These are phyloP conservation scores for Penicillium paxilli DNA, from an alignment of 495 filamentous ascomycete species.

Conservation along the genomic window DNA sequence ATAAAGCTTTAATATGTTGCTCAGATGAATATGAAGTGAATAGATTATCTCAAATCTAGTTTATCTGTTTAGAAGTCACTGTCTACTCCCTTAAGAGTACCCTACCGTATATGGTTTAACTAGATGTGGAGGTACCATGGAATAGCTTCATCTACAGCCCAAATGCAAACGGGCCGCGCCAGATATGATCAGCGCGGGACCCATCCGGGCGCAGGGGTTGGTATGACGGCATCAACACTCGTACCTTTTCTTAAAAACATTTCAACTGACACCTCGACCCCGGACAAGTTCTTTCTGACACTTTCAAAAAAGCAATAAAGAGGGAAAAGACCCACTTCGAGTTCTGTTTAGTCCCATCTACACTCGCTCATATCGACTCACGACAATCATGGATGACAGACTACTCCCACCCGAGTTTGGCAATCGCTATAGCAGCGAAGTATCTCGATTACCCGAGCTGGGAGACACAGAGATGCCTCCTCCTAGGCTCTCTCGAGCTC, in stretches of 20 bases:
- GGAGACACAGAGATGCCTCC: conserved; percentile 9
- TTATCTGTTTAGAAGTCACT: no score
- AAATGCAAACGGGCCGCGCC: conserved; percentile 8
- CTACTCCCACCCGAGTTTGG: conserved; percentile 19
- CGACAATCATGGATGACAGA: conserved; percentile 20
- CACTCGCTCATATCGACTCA: background rate
- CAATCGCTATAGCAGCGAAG: conserved; percentile 23
- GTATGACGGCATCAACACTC: conserved; percentile 13
- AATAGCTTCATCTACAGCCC: background rate
- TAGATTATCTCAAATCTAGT: no score
- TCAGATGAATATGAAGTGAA: no score
- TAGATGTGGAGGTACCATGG: background rate
- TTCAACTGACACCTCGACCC: background rate
- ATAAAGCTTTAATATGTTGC: background rate
- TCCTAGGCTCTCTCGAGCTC: conserved; percentile 15
- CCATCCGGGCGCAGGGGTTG: conserved; percentile 4
- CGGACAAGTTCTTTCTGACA: background rate
- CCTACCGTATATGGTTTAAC: background rate
- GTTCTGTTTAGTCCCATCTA: background rate
- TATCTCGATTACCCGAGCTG: conserved; percentile 19
- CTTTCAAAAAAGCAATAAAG: no score
- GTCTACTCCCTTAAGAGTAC: background rate
- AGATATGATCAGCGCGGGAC: conserved; percentile 8
- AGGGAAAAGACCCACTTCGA: no score
- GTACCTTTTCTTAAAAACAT: background rate